Conservation (phyloP, 179 eudicot species). For the Actinidia chinensis region DNA sequence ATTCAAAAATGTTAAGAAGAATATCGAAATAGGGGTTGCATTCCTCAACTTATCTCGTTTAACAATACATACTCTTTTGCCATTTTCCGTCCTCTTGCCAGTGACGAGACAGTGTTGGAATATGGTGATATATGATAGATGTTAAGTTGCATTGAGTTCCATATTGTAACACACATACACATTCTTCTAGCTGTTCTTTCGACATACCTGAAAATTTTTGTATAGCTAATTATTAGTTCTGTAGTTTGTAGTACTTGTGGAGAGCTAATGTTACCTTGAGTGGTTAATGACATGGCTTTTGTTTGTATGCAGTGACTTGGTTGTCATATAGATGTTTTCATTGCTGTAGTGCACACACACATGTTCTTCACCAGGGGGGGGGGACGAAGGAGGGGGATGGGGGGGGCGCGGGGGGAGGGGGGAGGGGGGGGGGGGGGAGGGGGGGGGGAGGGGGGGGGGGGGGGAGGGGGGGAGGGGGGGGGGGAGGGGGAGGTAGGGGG, state of each 20-base stretch:
- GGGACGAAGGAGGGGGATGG: no score
- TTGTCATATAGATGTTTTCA: constrained; percentile 95
- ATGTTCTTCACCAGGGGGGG: constrained; percentile 82
- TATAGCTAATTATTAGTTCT: no score
- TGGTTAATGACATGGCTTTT: constrained; percentile 18
- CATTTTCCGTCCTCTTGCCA: constrained; percentile 88
- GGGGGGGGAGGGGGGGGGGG: no score
- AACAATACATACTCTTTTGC: constrained; percentile 78
- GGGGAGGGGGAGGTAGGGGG: no score
- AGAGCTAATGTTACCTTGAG: background rate
- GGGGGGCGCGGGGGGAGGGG: no score
- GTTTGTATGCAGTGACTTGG: constrained; percentile 79
- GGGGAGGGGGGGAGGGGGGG: no score
- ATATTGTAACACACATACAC: no score
- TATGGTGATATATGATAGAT: constrained; percentile 82
- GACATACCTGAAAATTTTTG: no score
- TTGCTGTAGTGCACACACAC: constrained; percentile 93
- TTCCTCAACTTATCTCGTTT: constrained; percentile 78
- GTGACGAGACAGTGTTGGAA: constrained; percentile 75
- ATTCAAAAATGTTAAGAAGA: constrained; percentile 76
- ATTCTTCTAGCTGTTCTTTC: no score
- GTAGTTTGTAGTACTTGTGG: background rate
- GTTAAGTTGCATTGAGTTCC: constrained; percentile 45
- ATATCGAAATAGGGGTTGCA: constrained; percentile 74
- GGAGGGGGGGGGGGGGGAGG: no score